Percentiles rank a stretch among this genome's conserved stretches.
phyloP scores from a whole-genome alignment of 1,139 yeast species.

The Groenewaldozyma auringiensis region DNA sequence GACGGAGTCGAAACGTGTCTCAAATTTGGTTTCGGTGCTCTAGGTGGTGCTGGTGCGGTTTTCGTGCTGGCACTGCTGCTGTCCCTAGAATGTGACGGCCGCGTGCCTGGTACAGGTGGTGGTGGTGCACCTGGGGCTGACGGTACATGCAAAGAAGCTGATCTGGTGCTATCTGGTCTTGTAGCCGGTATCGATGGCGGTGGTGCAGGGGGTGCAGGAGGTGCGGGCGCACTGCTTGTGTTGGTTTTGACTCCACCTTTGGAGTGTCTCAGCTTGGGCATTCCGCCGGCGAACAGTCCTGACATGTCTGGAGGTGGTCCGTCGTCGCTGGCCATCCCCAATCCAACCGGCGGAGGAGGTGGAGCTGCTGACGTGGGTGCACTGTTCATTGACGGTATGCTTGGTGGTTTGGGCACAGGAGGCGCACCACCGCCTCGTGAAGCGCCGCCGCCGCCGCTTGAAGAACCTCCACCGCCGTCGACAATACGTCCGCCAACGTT shows the following conservation, averaged over 20 bases:
- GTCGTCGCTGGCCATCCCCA: conserved; percentile 1
- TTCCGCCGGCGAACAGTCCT: conserved; percentile 77
- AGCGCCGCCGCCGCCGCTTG: conserved; percentile 20
- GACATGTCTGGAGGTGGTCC: conserved; percentile 45
- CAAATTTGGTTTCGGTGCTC: conserved; percentile 27
- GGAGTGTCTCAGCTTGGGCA: conserved; percentile 66
- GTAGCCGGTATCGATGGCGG: conserved; percentile 17
- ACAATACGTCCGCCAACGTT: conserved; percentile 35
- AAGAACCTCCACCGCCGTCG: conserved; percentile 18
- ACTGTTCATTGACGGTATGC: conserved; percentile 13
- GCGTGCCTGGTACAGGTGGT: conserved; percentile 2
- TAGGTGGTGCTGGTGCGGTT: conserved; percentile 14
- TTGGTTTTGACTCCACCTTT: conserved; percentile 42
- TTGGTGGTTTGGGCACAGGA: conserved; percentile 24
- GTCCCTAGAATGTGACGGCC: neutral
- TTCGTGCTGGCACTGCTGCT: conserved; percentile 1
- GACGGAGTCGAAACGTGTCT: neutral
- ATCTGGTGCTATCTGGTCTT: conserved; percentile 9
- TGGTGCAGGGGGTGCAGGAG: conserved; percentile 24
- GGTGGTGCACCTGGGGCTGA: conserved; percentile 7
- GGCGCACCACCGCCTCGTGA: conserved; percentile 30
- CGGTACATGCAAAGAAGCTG: conserved; percentile 12
- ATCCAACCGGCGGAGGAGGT: conserved; percentile 11
- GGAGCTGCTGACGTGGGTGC: conserved; percentile 10
- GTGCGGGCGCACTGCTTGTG: conserved; percentile 20